Percentiles rank a stretch among this genome's conserved stretches.
Evolutionary conservation across 306 rosid species (phyloP).

Genomic region (Morella rubra): DNA sequence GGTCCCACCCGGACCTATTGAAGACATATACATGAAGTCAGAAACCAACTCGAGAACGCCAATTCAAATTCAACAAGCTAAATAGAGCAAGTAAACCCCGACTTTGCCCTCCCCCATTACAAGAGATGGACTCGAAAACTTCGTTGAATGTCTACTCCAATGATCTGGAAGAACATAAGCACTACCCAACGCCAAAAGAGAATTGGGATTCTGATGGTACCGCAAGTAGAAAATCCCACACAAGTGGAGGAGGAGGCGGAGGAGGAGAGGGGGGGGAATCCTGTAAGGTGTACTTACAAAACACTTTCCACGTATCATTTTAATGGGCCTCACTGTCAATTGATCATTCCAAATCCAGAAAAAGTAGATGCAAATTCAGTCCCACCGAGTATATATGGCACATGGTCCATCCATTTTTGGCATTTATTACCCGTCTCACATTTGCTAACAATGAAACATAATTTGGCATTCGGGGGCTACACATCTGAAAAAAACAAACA

Average conservation of each 20-base stretch:
- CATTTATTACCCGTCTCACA: conserved; percentile 86
- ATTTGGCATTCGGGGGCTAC: conserved; percentile 70
- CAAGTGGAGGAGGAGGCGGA: background rate
- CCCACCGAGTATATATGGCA: conserved; percentile 32
- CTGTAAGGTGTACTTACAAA: conserved; percentile 50
- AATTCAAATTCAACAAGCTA: background rate
- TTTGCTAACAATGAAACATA: conserved; percentile 60
- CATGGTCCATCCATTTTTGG: conserved; percentile 60
- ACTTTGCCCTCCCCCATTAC: background rate
- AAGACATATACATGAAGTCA: conserved; percentile 23
- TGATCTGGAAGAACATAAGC: background rate
- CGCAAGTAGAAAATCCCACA: conserved; percentile 12
- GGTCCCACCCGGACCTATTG: conserved; percentile 29
- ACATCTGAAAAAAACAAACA: conserved; percentile 45
- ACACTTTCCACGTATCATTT: conserved; percentile 51
- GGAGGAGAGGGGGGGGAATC: conserved; percentile 17
- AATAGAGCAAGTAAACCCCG: background rate
- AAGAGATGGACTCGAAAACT: background rate
- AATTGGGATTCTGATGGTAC: background rate
- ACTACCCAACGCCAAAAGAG: background rate
- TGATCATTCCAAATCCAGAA: conserved; percentile 46
- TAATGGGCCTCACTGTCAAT: conserved; percentile 50
- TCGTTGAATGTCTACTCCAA: background rate
- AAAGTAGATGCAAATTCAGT: conserved; percentile 28
- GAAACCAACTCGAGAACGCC: conserved; percentile 15